Evolutionary conservation across 768 basidiomycete species (phyloP).

Genomic region (Amanita phalloides): DNA sequence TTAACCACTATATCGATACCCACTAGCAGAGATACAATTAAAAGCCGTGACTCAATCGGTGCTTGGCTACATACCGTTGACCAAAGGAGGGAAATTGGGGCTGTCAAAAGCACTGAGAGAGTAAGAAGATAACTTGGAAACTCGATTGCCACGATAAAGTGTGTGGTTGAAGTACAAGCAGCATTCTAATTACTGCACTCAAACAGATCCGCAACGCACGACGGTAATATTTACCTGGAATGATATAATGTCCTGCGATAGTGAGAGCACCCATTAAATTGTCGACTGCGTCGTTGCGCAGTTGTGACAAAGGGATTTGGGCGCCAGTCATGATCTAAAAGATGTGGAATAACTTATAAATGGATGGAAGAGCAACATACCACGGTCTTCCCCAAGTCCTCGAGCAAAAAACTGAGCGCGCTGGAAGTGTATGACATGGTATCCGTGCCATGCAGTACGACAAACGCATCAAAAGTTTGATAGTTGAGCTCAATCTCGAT

Average conservation of each 20-base stretch:
- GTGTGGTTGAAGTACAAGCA: slow-evolving; percentile 87
- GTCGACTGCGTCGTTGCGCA: slow-evolving; percentile 91
- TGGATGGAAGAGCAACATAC: slow-evolving; percentile 24
- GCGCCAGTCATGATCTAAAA: slow-evolving; percentile 81
- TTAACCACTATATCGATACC: slow-evolving; percentile 87
- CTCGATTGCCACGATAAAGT: slow-evolving; percentile 78
- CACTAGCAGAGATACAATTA: slow-evolving; percentile 29
- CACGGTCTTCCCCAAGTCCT: slow-evolving; percentile 89
- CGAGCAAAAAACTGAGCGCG: slow-evolving; percentile 82
- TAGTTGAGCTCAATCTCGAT: slow-evolving; percentile 94
- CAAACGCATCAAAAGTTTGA: slow-evolving; percentile 74
- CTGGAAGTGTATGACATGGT: slow-evolving; percentile 88
- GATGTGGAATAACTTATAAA: not conserved
- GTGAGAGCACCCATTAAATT: slow-evolving; percentile 85
- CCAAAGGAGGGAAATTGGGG: slow-evolving; percentile 74
- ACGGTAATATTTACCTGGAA: slow-evolving; percentile 53
- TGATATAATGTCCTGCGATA: slow-evolving; percentile 84
- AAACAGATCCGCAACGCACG: not conserved
- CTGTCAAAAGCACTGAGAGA: slow-evolving; percentile 79
- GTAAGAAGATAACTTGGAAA: slow-evolving; percentile 72
- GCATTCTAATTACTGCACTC: slow-evolving; percentile 42
- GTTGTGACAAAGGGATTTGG: slow-evolving; percentile 84
- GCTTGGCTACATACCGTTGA: slow-evolving; percentile 49
- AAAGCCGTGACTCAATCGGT: not conserved
- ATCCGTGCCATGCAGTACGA: slow-evolving; percentile 85